Evolutionary conservation across 2,329 filamentous ascomycete genomes (phyloP), one percentile per base, ranked within the genome.

Genomic region (Penicillium olsonii): DNA sequence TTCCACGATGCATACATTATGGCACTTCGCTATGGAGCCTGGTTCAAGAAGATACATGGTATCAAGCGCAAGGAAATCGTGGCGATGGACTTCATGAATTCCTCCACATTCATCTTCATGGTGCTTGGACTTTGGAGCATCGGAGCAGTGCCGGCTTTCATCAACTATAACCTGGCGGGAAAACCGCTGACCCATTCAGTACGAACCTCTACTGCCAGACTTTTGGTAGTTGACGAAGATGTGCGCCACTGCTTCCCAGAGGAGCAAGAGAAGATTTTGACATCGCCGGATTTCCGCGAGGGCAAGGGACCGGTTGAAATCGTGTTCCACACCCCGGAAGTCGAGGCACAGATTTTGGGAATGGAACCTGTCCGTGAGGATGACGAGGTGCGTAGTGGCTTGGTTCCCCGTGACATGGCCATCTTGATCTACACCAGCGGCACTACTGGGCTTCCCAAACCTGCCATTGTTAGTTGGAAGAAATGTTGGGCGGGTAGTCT

Each of bases 351-450:
- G 42, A 79, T 84, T 17, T 56, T 76, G 27, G 71, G 75, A 1
- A 78, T 75, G 12, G 70, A 79, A 1, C 75, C 82, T 1, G 64
- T 77, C 18, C 79, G 87, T 5, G 78, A 80, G 27, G 78, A 85
- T 11, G 81, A 90, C 68, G 69, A 77, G 38, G 70, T 77, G 38
- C 78, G 85, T 52, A 69, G 72, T 40, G 78, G 82, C 14, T 68
- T 78, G 48, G 70, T 74, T 15, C 63, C 74, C 6, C 71, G 78
- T 7, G 80, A 84, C 50, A 83, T 90, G 74, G 86, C 83, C 1
- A 78, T 87, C 37, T 79, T 95, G 55, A 92, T 96, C 58, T 95
- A 88, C 68, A 95, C 90, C 0, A 90, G 87, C 24, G 90, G 90
- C 15, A 95, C 90, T 0, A 95, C 90, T 0, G 90, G 90, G 1